These are phyloP conservation scores for Wallacemonas sp. DNA, from an alignment of 208 protist genomes.

Conservation along the genomic window DNA sequence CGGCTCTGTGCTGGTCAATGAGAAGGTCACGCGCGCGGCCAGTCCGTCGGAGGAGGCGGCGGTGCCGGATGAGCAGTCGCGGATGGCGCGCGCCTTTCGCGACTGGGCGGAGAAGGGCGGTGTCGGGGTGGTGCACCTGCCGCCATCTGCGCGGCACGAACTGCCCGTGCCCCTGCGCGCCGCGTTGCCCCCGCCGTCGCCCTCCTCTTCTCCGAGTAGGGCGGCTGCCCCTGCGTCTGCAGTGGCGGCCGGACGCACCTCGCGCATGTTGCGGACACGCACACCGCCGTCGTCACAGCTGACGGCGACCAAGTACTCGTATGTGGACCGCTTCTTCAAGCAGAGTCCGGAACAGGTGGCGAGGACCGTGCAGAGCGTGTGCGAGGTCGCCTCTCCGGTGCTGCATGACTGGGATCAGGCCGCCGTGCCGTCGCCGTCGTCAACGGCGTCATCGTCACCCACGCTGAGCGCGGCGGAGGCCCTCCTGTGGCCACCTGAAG, in stretches of 20 bases:
- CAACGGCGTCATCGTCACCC: background rate
- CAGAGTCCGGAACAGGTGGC: slow-evolving; percentile 18
- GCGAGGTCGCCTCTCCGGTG: background rate
- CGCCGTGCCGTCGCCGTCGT: background rate
- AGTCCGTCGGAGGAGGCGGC: background rate
- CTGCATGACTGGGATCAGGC: background rate
- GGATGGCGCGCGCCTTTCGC: slow-evolving; percentile 8
- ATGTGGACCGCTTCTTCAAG: slow-evolving; percentile 52
- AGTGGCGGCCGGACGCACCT: background rate
- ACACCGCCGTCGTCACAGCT: background rate
- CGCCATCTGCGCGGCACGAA: slow-evolving; percentile 23
- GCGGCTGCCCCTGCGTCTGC: background rate
- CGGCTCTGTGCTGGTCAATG: background rate
- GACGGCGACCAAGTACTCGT: slow-evolving; percentile 24
- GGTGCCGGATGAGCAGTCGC: slow-evolving; percentile 16
- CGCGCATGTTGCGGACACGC: background rate
- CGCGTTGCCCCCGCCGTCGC: slow-evolving; percentile 8
- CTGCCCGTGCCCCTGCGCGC: slow-evolving; percentile 31
- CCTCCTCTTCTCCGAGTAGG: too few relatives aligned
- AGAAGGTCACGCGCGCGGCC: too few relatives aligned
- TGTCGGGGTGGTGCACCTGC: slow-evolving; percentile 32
- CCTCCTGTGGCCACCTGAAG: background rate
- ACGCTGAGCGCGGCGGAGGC: slow-evolving; percentile 6
- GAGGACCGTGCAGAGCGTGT: background rate
- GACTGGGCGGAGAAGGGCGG: slow-evolving; percentile 4